phyloP scores from a whole-genome alignment of 2,329 filamentous ascomycete genomes.

The Dothidotthia symphoricarpi region DNA sequence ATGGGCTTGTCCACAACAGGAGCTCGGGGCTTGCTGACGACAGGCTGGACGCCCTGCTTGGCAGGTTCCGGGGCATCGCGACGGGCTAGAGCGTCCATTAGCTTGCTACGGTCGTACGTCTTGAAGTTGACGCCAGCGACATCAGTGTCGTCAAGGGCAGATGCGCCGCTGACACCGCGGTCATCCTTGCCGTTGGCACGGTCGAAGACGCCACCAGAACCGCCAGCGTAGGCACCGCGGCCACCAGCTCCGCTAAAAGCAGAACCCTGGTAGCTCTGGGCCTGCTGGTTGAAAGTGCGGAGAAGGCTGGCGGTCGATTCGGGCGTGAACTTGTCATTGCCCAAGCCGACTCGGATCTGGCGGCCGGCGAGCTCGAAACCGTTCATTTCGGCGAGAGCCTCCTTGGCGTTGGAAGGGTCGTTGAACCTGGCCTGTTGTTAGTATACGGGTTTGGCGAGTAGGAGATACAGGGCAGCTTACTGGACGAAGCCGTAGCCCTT shows the following conservation, averaged over 20 bases:
- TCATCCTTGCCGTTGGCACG: constrained; percentile 86
- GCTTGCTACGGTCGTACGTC: constrained; percentile 96
- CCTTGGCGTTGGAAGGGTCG: constrained; percentile 85
- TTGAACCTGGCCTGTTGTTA: constrained; percentile 67
- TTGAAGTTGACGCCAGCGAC: constrained; percentile 99
- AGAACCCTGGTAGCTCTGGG: constrained; percentile 73
- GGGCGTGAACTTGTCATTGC: constrained; percentile 99
- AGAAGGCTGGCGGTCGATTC: constrained; percentile 91
- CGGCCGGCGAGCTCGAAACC: constrained; percentile 97
- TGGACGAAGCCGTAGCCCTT: constrained; percentile 98
- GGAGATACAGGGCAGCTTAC: constrained; percentile 57
- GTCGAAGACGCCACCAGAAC: constrained; percentile 72
- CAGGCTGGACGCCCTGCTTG: constrained; percentile 20
- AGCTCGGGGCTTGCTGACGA: constrained; percentile 71
- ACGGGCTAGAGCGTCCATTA: constrained; percentile 98
- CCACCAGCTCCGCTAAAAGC: constrained; percentile 88
- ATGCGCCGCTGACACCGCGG: constrained; percentile 82
- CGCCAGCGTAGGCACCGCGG: constrained; percentile 78
- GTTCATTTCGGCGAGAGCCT: constrained; percentile 98
- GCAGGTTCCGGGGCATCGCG: constrained; percentile 69
- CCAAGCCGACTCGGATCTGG: constrained; percentile 96
- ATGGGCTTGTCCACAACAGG: constrained; percentile 76
- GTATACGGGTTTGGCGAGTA: constrained; percentile 1
- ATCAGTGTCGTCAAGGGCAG: constrained; percentile 94
- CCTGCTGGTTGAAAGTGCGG: constrained; percentile 76